Conservation (phyloP, 2,329 filamentous ascomycete genomes). For the Xylaria sp. region DNA sequence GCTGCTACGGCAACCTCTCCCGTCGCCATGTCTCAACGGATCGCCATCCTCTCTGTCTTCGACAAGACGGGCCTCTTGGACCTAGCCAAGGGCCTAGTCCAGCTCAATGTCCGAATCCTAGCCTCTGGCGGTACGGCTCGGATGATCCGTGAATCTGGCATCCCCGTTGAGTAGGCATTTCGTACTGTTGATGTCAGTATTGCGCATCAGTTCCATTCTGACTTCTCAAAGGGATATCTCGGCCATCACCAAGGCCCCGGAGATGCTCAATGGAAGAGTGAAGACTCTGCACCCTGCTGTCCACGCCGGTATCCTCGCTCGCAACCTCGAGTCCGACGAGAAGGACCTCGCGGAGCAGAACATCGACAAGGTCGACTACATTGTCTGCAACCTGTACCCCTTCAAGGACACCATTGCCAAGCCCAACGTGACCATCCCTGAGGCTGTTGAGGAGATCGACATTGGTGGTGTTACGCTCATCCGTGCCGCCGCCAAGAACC, state of each 20-base stretch:
- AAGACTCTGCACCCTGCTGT: slow-evolving; percentile 97
- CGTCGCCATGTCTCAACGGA: slow-evolving; percentile 45
- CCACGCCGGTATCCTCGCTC: slow-evolving; percentile 84
- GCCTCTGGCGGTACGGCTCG: slow-evolving; percentile 93
- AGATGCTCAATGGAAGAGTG: slow-evolving; percentile 75
- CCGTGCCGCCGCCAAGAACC: slow-evolving; percentile 96
- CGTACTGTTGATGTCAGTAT: background rate
- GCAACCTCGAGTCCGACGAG: slow-evolving; percentile 90
- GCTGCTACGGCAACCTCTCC: slow-evolving; percentile 1
- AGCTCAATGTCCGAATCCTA: slow-evolving; percentile 86
- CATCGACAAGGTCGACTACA: slow-evolving; percentile 91
- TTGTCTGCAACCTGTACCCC: slow-evolving; percentile 97
- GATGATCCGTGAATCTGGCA: slow-evolving; percentile 94
- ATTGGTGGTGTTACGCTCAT: slow-evolving; percentile 96
- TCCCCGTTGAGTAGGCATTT: slow-evolving; percentile 77
- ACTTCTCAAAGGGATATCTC: slow-evolving; percentile 71
- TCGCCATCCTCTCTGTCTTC: slow-evolving; percentile 94
- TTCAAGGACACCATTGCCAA: slow-evolving; percentile 98
- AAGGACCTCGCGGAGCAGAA: slow-evolving; percentile 94
- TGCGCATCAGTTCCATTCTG: slow-evolving; percentile 12
- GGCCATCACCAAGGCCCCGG: slow-evolving; percentile 91
- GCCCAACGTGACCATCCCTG: slow-evolving; percentile 91
- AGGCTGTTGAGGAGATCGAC: slow-evolving; percentile 98
- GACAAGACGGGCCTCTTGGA: slow-evolving; percentile 96
- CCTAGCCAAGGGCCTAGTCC: slow-evolving; percentile 81